A percentile compares a stretch with the other conserved stretches of the same genome.
Conservation (phyloP, 2,329 filamentous ascomycete species). For the Botrytis deweyae region DNA sequence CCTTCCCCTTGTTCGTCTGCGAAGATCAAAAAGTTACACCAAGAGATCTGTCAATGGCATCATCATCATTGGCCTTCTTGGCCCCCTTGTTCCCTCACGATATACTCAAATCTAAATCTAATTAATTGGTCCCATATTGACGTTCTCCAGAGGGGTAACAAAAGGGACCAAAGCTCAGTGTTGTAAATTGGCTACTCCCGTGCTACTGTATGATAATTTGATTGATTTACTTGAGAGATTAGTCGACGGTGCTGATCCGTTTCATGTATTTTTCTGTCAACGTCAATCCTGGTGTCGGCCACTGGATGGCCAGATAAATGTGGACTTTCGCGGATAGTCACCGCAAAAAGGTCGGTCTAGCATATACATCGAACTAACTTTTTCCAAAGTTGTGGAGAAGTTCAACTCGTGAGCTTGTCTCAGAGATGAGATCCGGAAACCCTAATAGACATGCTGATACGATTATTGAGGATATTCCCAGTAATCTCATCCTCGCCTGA, state of each 20-base stretch:
- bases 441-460: background rate
- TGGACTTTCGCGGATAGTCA: slow-evolving; percentile 15
- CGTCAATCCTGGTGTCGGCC: slow-evolving; percentile 7
- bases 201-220: slow-evolving; percentile 2
- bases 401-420: slow-evolving; percentile 2
- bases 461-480: background rate
- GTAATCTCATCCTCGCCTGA: background rate
- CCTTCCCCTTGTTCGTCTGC: background rate
- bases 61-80: background rate
- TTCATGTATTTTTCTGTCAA: slow-evolving; percentile 14
- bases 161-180: background rate
- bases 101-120: slow-evolving; percentile 7
- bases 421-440: slow-evolving; percentile 11
- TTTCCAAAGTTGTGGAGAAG: background rate
- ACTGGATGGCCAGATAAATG: slow-evolving; percentile 1
- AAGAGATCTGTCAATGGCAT: background rate
- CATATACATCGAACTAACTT: background rate
- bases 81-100: background rate
- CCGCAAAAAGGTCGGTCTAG: slow-evolving; percentile 9
- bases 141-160: background rate
- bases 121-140: slow-evolving; percentile 8
- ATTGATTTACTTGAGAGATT: slow-evolving; percentile 14
- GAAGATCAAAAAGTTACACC: slow-evolving; percentile 6
- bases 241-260: slow-evolving; percentile 15
- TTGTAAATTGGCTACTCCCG: background rate